phyloP scores from a whole-genome alignment of 345 rosid species.

The Passiflora organensis region DNA sequence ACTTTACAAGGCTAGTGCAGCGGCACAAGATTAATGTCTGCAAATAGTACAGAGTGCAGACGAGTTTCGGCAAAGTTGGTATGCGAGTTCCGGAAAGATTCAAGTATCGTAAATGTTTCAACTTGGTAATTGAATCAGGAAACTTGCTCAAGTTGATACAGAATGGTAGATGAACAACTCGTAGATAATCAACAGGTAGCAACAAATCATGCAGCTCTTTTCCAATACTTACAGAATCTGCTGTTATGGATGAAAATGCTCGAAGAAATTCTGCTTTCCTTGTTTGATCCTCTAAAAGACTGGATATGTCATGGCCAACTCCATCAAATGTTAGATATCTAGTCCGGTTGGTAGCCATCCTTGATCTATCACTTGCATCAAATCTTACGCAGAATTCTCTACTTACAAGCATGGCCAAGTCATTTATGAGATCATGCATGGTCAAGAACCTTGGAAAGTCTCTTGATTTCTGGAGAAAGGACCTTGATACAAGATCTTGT shows the following conservation, averaged over 20 bases:
- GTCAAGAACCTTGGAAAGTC: neutral
- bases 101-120: conserved; percentile 10
- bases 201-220: neutral
- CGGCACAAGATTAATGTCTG: neutral
- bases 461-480: neutral
- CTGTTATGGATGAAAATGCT: neutral
- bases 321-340: conserved; percentile 29
- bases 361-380: conserved; percentile 15
- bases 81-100: conserved; percentile 3
- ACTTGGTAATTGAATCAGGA: neutral
- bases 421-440: conserved; percentile 37
- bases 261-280: conserved; percentile 5
- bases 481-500: conserved; percentile 6
- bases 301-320: neutral
- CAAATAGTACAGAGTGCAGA: neutral
- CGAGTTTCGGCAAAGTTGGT: neutral
- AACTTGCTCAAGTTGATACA: neutral
- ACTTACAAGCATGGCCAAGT: conserved; percentile 30
- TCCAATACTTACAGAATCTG: neutral
- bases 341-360: conserved; percentile 15
- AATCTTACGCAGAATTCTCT: conserved; percentile 21
- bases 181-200: neutral
- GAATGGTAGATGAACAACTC: conserved; percentile 1
- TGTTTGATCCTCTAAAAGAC: neutral
- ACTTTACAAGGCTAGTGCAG: neutral